Evolutionary conservation across 192 early-diverging fungal genomes (phyloP), one percentile per base, ranked within the genome.

Genomic region (Allomyces macrogynus): DNA sequence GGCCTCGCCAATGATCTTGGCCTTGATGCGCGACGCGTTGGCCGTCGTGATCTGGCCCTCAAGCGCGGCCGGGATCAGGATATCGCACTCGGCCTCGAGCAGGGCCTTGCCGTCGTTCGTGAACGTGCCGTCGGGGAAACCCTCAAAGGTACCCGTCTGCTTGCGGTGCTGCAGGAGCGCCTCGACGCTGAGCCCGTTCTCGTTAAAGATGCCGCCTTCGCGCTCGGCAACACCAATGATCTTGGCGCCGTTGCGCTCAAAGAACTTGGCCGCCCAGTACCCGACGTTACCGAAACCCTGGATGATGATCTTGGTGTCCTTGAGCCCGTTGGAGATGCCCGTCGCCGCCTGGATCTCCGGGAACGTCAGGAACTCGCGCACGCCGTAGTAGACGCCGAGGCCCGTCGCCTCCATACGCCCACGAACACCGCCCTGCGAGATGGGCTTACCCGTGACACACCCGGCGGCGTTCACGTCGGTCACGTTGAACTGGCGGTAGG

Each of bases 261-360:
- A 89, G 78, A 89, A 90, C 70, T 87, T 86, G 61, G 86, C 82
- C 24, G 86, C 86, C 75, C 83, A 88, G 76, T 85, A 87, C 49
- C 88, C 88, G 64, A 90, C 88, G 65, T 90, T 90, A 67, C 88
- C 88, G 62, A 90, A 89, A 60, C 88, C 88, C 77, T 90, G 88
- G 62, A 90, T 82, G 67, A 89, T 75, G 43, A 90, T 83, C 22
- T 70, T 77, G 63, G 66, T 73, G 67, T 75, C 88, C 24, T 77
- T 67, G 60, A 90, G 74, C 16, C 75, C 72, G 60, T 80, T 85
- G 43, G 65, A 73, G 61, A 87, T 76, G 16, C 81, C 78, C 24
- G 84, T 84, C 68, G 77, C 73, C 72, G 83, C 71, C 68, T 89
- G 88, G 43, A 90, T 81, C 69, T 89, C 87, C n/a, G 84, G 83